phyloP scores from a whole-genome alignment of 106 monocot genomes.

The Vanilla planifolia region DNA sequence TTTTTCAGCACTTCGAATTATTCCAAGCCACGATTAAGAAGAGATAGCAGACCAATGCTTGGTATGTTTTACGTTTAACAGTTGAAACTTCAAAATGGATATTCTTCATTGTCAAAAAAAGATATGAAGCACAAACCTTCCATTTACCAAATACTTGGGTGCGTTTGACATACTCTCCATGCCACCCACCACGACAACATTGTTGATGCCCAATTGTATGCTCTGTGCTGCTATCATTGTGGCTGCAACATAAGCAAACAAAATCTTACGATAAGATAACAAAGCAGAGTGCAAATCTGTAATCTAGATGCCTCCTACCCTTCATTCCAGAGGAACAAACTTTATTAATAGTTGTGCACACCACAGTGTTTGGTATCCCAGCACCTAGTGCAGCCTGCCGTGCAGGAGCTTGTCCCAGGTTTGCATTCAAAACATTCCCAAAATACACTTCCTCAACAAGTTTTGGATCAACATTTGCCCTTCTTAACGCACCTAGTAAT shows the following conservation, averaged over 20 bases:
- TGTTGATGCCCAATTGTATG: slow-evolving; percentile 92
- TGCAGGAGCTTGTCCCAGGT: slow-evolving; percentile 98
- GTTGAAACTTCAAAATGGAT: not conserved
- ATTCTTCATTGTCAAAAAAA: not conserved
- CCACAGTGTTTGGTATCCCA: slow-evolving; percentile 83
- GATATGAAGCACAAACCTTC: slow-evolving; percentile 44
- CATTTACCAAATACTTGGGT: slow-evolving; percentile 90
- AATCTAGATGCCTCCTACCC: slow-evolving; percentile 39
- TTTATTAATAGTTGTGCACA: slow-evolving; percentile 91
- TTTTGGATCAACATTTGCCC: slow-evolving; percentile 83
- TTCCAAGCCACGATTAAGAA: too few relatives aligned
- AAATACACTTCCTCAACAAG: slow-evolving; percentile 95
- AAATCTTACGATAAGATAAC: too few relatives aligned
- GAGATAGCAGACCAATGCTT: too few relatives aligned
- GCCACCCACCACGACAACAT: slow-evolving; percentile 90
- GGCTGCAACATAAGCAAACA: slow-evolving; percentile 40
- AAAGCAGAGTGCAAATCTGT: too few relatives aligned
- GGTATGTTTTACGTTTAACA: not conserved
- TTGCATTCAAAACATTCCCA: slow-evolving; percentile 99
- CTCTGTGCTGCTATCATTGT: slow-evolving; percentile 91
- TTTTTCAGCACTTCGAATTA: too few relatives aligned
- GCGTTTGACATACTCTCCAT: slow-evolving; percentile 99
- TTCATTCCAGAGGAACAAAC: slow-evolving; percentile 99
- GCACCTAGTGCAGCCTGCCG: slow-evolving; percentile 97
- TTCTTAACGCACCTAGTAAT: slow-evolving; percentile 65